Base-by-base conservation (phyloP, 202 grass and related monocot genomes). In the Saccharum hybrid region DNA sequence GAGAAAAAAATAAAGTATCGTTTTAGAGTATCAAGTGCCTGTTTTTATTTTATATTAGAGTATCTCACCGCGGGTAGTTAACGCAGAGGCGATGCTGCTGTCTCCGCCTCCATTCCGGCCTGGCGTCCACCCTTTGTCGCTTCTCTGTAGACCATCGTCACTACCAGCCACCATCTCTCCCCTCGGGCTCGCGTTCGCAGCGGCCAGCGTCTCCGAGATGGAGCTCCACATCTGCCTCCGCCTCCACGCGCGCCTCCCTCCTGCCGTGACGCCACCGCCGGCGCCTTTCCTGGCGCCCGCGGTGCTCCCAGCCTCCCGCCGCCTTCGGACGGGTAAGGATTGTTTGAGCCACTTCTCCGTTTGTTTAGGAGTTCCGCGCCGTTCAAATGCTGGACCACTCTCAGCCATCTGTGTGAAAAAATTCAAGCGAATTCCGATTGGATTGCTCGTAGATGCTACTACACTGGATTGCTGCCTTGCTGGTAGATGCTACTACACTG, bases 221-320 rank as follows among this genome's bases (percentile, higher is more conserved):
- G 88, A 79, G 70, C 80, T 83, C 52, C 63, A 34, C 57, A 43
- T 85, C 77, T 13, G 56, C 72, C 66, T 78, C 66, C 83, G 46
- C 31, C 69, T 80, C 51, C 80, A 90, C 14, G 62, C 63, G 36
- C 80, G 56, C 57, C 75, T 78, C 76, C 16, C 64, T 72, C 34
- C 76, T 21, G 2, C 76, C n/a, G 15, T 60, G 43, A 9, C 30
- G 52, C 37, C 21, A 38, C 19, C 64, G 10, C n/a, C n/a, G n/a
- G n/a, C n/a, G n/a, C 76, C 22, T 10, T 37, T 36, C 34, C 7
- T 22, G 42, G 6, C 51, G 13, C 16, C 63, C 49, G 28, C 68
- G 0, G 69, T 66, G 42, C 80, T 84, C 7, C 75, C 85, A 2
- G 15, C 63, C 23, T 16, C 74, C 37, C 26, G 63, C 26, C 36